Base-by-base conservation (phyloP, 345 rosid species). In the Lepidium aucheri region DNA sequence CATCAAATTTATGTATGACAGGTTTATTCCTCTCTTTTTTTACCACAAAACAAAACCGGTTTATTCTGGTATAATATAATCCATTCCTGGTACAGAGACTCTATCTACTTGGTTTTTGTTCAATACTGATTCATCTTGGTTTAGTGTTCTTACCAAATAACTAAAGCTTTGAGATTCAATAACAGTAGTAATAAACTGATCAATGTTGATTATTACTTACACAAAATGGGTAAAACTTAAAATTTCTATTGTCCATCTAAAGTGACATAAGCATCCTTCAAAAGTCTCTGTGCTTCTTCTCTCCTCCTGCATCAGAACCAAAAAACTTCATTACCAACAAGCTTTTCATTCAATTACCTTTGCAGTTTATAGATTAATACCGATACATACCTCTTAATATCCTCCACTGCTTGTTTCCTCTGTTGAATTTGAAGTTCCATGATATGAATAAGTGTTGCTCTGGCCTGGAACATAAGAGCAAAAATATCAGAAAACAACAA, bases 401-500 rank as follows among this genome's bases (percentile, higher is more conserved):
- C 97, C 65, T 94, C 96, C 60, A 94, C 87, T 1, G 96, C 97
- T 77, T 94, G 91, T 76, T 90, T 88, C 18, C 95, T 79, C 3
- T 79, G 86, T 59, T 86, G 85, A 54, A 90, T 94, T 76, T 94
- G 97, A 75, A 86, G 89, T 72, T 94, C 96, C 63, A 88, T 76
- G 53, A 93, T 82, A 78, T 88, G 98, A 75, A 88, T 93, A 49
- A 93, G 74, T 20, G 97, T 93, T 60, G 98, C 98, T 70, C 96
- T 84, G 15, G 96, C 97, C 99, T 94, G 74, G 10, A 28, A 33
- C 36, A 44, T 18, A 22, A 24, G 59, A 65, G 32, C n/a, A n/a
- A 13, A 15, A 6, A 28, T 0, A 11, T 38, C 0, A 2, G 20
- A 18, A 49, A 40, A 55, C 39, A 51, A 18, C 22, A 10, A 12